Conservation (phyloP, 225 moss, liverwort and hornwort genomes). For the Antitrichia curtipendula region DNA sequence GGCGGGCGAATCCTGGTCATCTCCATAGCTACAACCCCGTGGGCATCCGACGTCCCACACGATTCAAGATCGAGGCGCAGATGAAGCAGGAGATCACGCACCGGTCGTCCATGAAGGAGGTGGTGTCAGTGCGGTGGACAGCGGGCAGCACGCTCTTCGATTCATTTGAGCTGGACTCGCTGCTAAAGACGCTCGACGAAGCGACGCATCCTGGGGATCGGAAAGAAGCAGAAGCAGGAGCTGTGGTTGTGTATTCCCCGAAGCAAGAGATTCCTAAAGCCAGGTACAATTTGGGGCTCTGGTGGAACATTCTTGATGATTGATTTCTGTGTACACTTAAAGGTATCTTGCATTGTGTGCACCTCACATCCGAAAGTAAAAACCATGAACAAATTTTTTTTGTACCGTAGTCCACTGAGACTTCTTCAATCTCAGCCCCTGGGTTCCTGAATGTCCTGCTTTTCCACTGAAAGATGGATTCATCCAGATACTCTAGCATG, state of each 20-base stretch:
- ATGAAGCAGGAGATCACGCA: conserved; percentile 24
- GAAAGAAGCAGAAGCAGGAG: not conserved
- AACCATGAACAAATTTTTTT: not conserved
- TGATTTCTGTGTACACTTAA: not conserved
- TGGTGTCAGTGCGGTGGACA: conserved; percentile 1
- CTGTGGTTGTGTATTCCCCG: not conserved
- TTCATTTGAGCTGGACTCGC: conserved; percentile 38
- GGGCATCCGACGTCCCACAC: not conserved
- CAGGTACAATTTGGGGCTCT: not conserved
- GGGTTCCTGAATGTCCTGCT: not conserved
- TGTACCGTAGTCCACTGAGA: too few species aligned
- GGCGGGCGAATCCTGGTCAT: not conserved
- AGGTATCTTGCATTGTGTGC: not conserved
- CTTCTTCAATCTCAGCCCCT: not conserved
- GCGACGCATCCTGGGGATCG: not conserved
- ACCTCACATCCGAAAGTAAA: too few species aligned
- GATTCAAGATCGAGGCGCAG: conserved; percentile 51
- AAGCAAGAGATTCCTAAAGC: not conserved
- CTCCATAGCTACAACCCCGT: not conserved
- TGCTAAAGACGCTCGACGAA: conserved; percentile 18
- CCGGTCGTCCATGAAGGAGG: not conserved
- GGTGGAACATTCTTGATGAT: not conserved
- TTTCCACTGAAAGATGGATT: not conserved
- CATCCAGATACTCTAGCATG: not conserved
- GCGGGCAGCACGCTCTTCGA: conserved; percentile 44